These are phyloP conservation scores for Taxawa tesnikishii DNA, from an alignment of 2,329 filamentous ascomycete species.

Conservation along the genomic window DNA sequence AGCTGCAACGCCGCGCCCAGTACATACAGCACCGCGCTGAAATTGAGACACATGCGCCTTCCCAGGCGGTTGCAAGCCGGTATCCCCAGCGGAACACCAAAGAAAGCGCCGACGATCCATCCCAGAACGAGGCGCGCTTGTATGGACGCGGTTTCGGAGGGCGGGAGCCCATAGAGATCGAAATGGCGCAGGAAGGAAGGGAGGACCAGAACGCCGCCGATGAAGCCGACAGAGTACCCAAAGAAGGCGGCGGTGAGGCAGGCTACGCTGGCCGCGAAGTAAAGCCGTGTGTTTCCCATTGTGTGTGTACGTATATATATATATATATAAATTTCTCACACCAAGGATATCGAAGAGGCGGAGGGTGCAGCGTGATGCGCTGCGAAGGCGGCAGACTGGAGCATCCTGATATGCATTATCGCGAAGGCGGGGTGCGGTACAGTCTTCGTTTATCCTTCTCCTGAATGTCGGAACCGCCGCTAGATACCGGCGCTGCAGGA, in stretches of 20 bases:
- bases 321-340: no score
- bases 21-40: slow-evolving; percentile 7
- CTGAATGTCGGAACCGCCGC: no score
- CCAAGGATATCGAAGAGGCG: no score
- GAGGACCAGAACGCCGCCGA: slow-evolving; percentile 13
- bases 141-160: slow-evolving; percentile 3
- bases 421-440: no score
- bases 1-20: slow-evolving; percentile 7
- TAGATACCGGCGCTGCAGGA: no score
- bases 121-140: slow-evolving; percentile 4
- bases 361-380: no score
- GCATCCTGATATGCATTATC: no score
- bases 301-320: no score
- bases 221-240: slow-evolving; percentile 16
- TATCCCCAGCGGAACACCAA: slow-evolving; percentile 8
- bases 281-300: no score
- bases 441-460: no score
- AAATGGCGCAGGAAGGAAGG: slow-evolving; percentile 14
- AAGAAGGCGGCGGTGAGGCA: slow-evolving; percentile 12
- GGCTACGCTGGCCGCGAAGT: slow-evolving; percentile 11
- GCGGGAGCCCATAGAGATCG: slow-evolving; percentile 9
- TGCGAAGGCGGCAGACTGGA: no score
- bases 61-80: slow-evolving; percentile 7
- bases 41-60: slow-evolving; percentile 5
- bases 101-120: slow-evolving; percentile 9